Evolutionary conservation across 768 basidiomycete genomes (phyloP), one percentile per base, ranked within the genome.

Genomic region (Rhizopogon sp.): DNA sequence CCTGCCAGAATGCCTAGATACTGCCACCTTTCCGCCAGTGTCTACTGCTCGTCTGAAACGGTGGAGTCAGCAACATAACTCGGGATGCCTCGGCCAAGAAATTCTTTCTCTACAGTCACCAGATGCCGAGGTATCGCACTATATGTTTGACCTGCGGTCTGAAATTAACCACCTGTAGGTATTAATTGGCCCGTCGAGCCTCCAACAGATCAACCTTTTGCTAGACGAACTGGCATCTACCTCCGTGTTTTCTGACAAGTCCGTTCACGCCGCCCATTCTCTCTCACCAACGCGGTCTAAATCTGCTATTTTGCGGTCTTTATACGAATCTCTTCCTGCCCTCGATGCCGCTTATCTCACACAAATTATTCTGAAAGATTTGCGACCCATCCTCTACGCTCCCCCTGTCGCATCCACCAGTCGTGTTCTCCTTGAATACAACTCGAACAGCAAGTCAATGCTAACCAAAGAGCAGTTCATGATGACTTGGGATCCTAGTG

Each of bases 321-420:
- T 95, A 3, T 93, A 83, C 58, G 73, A 76, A 40, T 67, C 74
- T 2, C 71, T 93, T 9, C 74, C 83, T 1, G 83, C 91, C 0
- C 68, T 70, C 10, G 87, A 90, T 40, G 79, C 87, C 2, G 75
- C 82, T 1, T 79, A 86, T 57, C 73, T 95, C 46, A 87, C 88
- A 0, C 94, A 98, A 63, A 86, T 96, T 58, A 88, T 98, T 56
- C 79, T 96, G 37, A 89, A 88, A 58, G 94, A 98, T 66, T 72
- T 98, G 0, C 80, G 85, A 29, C 92, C 93, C 7, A 66, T 95
- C 1, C 66, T 94, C 1, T 90, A 90, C 59, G 87, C 90, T 3
- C 72, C 87, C 0, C 77, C 78, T 13, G 74, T 67, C 6, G 46
- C 71, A 33, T 72, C 68, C 20, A 77, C 79, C 61, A 78, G 74